These are phyloP conservation scores for Mrakiaceae sp. DNA, from an alignment of 1,284 basidiomycete genomes.

Conservation along the genomic window DNA sequence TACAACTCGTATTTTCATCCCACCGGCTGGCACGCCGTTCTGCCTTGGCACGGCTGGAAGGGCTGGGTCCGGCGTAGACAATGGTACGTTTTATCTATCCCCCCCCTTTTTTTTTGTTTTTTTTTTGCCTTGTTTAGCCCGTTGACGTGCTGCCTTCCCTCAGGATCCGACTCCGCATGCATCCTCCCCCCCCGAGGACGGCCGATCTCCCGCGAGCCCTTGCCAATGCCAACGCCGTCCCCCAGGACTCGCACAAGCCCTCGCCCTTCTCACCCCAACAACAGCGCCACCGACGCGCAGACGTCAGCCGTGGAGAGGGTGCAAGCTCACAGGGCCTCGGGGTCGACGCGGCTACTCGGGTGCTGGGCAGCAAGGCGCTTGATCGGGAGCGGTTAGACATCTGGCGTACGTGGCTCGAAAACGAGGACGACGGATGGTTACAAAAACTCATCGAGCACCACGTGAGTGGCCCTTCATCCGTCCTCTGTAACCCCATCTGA, in stretches of 20 bases:
- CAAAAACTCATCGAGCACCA: conserved; percentile 12
- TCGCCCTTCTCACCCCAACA: background rate
- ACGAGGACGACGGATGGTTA: conserved; percentile 15
- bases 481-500: no score
- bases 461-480: background rate
- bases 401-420: conserved; percentile 25
- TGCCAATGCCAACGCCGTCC: background rate
- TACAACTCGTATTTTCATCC: conserved; percentile 14
- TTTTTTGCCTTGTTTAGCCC: no score
- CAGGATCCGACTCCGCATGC: conserved; percentile 14
- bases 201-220: background rate
- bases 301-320: background rate
- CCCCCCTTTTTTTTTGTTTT: background rate
- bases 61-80: conserved; percentile 15
- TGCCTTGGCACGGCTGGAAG: conserved; percentile 17
- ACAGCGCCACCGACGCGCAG: background rate
- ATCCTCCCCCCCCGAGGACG: background rate
- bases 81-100: conserved; percentile 2
- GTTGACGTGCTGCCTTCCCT: background rate
- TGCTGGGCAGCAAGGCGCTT: conserved; percentile 21
- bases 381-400: conserved; percentile 28
- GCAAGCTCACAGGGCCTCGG: background rate
- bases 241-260: background rate
- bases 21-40: conserved; percentile 12
- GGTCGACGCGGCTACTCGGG: conserved; percentile 18